Evolutionary conservation across 176 grass and related monocot genomes (phyloP).

Genomic region (Carex myosuroides): DNA sequence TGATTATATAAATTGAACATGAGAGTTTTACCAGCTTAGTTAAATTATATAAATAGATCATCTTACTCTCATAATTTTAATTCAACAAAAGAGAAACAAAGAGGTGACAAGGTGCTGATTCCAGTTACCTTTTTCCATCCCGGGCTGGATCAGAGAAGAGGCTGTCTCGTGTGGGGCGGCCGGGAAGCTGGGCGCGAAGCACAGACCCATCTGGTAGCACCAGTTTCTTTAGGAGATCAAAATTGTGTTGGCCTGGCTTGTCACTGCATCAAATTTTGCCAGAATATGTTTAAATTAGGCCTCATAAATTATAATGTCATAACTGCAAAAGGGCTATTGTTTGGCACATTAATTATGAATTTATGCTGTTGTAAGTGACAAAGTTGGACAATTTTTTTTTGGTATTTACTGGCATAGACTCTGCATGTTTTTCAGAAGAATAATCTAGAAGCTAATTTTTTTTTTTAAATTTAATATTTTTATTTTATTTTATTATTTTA

Average conservation of each 20-base stretch:
- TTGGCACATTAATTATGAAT: neutral
- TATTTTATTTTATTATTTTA: neutral
- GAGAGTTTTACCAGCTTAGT: neutral
- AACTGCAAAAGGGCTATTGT: neutral
- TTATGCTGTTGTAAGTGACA: neutral
- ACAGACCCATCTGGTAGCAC: slow-evolving; percentile 76
- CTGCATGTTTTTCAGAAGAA: neutral
- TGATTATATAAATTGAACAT: neutral
- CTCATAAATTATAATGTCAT: neutral
- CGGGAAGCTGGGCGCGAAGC: slow-evolving; percentile 53
- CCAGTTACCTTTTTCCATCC: slow-evolving; percentile 46
- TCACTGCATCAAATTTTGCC: slow-evolving; percentile 35
- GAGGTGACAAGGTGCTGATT: neutral
- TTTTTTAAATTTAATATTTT: neutral
- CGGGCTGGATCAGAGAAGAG: slow-evolving; percentile 80
- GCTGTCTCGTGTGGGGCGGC: slow-evolving; percentile 60
- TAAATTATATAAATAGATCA: neutral
- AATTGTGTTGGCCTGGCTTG: slow-evolving; percentile 75
- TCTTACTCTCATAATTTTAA: neutral
- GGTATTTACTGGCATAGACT: neutral
- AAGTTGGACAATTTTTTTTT: neutral
- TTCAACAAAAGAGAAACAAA: neutral
- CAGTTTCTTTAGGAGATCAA: slow-evolving; percentile 60
- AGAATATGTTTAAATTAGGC: neutral
- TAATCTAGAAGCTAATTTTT: neutral